A percentile compares a stretch with the other conserved stretches of the same genome.
These are phyloP conservation scores for Citrus medica DNA, from an alignment of 345 rosid genomes.

Conservation along the genomic window DNA sequence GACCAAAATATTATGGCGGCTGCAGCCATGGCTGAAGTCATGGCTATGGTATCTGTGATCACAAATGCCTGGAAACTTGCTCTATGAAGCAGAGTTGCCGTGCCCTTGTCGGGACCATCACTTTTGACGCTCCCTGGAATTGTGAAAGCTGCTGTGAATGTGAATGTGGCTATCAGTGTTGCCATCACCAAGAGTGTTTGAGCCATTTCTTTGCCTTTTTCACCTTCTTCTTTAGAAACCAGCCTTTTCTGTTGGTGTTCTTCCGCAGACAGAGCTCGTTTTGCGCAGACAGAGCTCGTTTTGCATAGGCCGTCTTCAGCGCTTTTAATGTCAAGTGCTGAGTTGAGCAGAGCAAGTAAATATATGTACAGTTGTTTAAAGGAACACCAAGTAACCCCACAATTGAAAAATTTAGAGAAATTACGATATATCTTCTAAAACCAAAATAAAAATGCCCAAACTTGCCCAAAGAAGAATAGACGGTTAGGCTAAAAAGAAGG, in stretches of 20 bases:
- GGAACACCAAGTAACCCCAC: background rate
- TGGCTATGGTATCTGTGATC: background rate
- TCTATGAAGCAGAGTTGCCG: background rate
- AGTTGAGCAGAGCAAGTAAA: background rate
- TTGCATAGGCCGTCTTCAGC: background rate
- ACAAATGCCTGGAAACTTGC: constrained; percentile 16
- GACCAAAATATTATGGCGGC: background rate
- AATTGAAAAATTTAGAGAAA: background rate
- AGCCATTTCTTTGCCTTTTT: constrained; percentile 4
- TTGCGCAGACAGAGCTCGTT: background rate
- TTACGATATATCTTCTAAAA: too few relatives aligned
- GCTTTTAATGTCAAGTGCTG: background rate
- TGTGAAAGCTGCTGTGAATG: constrained; percentile 15
- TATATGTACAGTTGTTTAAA: background rate
- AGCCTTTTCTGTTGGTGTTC: background rate
- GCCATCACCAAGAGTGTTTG: constrained; percentile 7
- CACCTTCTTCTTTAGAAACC: background rate
- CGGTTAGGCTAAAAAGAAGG: too few relatives aligned
- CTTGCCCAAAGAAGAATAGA: too few relatives aligned
- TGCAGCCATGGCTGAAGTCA: constrained; percentile 14
- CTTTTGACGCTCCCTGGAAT: constrained; percentile 12
- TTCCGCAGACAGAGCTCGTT: background rate
- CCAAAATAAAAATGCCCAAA: too few relatives aligned
- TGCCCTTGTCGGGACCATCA: background rate
- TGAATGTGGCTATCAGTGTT: constrained; percentile 20